Conservation (phyloP, 371 early-diverging fungal genomes). For the Mortierella sp. region DNA sequence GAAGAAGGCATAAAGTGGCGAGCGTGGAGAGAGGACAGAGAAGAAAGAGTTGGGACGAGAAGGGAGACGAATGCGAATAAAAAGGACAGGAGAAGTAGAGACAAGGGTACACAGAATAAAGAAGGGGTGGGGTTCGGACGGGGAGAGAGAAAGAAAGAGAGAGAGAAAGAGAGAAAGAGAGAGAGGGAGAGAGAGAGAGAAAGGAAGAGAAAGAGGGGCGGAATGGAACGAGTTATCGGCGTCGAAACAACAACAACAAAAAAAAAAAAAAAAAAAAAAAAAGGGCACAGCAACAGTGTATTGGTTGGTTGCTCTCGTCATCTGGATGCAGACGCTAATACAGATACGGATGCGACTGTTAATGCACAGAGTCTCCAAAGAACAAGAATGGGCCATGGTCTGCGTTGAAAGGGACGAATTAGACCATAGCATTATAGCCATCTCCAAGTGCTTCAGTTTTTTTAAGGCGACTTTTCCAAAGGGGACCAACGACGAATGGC, state of each 20-base stretch:
- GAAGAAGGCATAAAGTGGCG: background rate
- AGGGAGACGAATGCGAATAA: background rate
- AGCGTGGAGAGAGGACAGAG: background rate
- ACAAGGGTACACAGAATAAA: too few relatives aligned
- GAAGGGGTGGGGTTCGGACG: too few relatives aligned
- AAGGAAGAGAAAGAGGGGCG: too few relatives aligned
- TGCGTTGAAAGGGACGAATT: background rate
- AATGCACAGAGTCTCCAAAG: background rate
- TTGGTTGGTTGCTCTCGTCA: background rate
- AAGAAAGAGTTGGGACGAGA: background rate
- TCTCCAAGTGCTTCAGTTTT: too few relatives aligned
- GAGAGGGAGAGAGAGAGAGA: background rate
- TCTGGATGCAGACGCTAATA: background rate
- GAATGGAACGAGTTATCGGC: too few relatives aligned
- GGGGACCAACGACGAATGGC: too few relatives aligned
- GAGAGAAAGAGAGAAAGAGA: background rate
- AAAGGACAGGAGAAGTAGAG: background rate
- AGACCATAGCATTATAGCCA: too few relatives aligned
- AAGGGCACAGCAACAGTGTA: background rate
- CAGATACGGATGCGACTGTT: background rate
- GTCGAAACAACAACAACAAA: slow-evolving; percentile 4
- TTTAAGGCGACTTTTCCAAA: too few relatives aligned
- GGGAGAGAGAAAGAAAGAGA: too few relatives aligned
- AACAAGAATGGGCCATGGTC: background rate
- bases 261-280: slow-evolving; percentile 8